Conservation (phyloP, 495 filamentous ascomycete genomes). For the Neurospora africana region DNA sequence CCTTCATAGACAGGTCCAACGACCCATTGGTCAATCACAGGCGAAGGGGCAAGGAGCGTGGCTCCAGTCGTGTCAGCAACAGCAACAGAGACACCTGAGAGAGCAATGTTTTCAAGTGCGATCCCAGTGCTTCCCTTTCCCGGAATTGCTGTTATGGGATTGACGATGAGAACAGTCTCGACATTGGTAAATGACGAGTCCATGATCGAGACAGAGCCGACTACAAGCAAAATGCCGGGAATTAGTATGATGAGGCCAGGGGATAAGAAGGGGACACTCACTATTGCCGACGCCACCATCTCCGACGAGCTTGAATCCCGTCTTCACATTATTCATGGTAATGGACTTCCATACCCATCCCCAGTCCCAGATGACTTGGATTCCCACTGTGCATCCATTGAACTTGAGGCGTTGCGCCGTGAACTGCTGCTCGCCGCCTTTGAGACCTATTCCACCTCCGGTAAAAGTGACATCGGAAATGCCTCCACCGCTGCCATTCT, state of each 20-base stretch:
- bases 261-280: no score
- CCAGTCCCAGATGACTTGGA: conserved; percentile 84
- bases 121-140: conserved; percentile 50
- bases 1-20: conserved; percentile 4
- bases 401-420: conserved; percentile 45
- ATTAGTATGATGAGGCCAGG: no score
- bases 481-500: conserved; percentile 76
- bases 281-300: conserved; percentile 36
- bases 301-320: conserved; percentile 61
- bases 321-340: conserved; percentile 57
- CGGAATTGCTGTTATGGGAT: conserved; percentile 44
- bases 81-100: conserved; percentile 39
- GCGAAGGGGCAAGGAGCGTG: conserved; percentile 27
- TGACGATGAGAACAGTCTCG: conserved; percentile 48
- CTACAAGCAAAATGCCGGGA: conserved; percentile 8
- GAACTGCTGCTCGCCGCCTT: conserved; percentile 52
- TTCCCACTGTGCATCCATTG: conserved; percentile 68
- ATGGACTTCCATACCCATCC: conserved; percentile 70
- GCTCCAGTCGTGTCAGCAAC: conserved; percentile 39
- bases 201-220: conserved; percentile 63
- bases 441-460: conserved; percentile 66
- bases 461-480: conserved; percentile 70
- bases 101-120: conserved; percentile 63
- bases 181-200: conserved; percentile 59
- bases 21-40: conserved; percentile 4